Evolutionary conservation across 148 eudicot species (phyloP), one percentile per base, ranked within the genome.

Genomic region (Spergularia marina): DNA sequence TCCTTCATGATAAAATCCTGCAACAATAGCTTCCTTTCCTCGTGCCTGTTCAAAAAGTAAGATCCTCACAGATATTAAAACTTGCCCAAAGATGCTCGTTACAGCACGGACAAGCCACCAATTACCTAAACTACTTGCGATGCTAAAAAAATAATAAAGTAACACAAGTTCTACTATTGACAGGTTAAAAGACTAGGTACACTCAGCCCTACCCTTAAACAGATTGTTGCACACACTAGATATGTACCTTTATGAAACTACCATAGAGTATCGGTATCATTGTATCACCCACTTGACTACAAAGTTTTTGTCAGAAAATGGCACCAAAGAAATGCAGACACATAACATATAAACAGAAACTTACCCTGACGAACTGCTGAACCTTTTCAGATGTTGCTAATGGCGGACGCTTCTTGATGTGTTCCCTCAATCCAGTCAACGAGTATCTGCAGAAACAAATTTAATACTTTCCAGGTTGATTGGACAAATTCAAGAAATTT

Each of bases 1-100:
- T 78, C 97, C 98, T 91, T 81, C 94, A 73, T 94, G 98, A 86
- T 94, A 92, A 85, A 94, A 94, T 77, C 98, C 98, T 65, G 98
- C 90, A 77, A 94, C 87, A 77, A 92, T 86, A 16, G 97, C 84
- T 84, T 94, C 98, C 83, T 86, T 89, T 47, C 98, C 98, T 65
- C 83, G 85, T 61, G 94, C 92, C 98, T 94, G 84, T 62, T 57
- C 57, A 76, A 73, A 65, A 76, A 66, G 21, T 58, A 49, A 55
- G 53, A 20, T 70, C 16, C 52, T 62, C 34, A 17, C 53, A 71
- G 13, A 9, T 25, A 76, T 21, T 53, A 40, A 25, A 70, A 63
- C 10, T 54, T 54, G 73, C 12, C 17, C 16, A 10, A 23, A 68
- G 56, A n/a, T 16, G 18, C 60, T 49, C 39, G 1, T 16, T 59